Base-by-base conservation (phyloP, 768 basidiomycete genomes). In the Tylopilus subfusipes region DNA sequence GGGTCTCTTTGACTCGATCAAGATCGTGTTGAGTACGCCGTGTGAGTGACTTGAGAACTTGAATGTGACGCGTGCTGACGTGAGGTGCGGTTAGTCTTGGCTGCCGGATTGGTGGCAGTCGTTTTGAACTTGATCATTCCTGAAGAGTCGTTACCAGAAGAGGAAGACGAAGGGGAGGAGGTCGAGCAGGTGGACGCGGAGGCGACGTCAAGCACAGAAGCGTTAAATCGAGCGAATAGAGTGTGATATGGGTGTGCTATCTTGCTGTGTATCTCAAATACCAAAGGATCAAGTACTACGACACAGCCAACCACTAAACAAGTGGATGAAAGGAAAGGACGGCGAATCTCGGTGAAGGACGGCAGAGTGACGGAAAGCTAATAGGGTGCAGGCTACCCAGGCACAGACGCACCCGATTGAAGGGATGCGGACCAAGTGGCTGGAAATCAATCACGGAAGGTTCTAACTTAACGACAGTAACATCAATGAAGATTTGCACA, bases 11-110 rank as follows among this genome's bases (percentile, higher is more conserved):
- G 76, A 84, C 63, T 86, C 87, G 5, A 89, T 93, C 56, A 85
- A 86, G 30, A 93, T 93, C 62, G 72, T 93, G 34, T 69, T 93
- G 52, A 85, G 82, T 56, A 92, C 90, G 2, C 91, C 90, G 34
- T 93, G 90, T 90, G 68, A 76, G 86, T 71, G 8, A 67, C 6
- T 27, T 13, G 13, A 1, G 39, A 40, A 27, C 16, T 10, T 39
- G 31, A 30, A 27, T 29, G 8, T 47, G 10, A 38, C n/a, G 36
- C 19, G 38, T 16, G n/a, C 38, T 39, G 8, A 39, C 34, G 34
- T 5, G 34, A 13, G 34, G 16, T 16, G 16, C 8, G 16, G 34
- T n/a, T 11, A 85, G 84, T 84, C 67, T 69, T 87, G 45, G 72
- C 76, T 39, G 68, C 83, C 0, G 86, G 83, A 10, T 65, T 86